Evolutionary conservation across 164 flowering plant genomes (phyloP), one percentile per base, ranked within the genome.

Genomic region (Dillenia turbinata): DNA sequence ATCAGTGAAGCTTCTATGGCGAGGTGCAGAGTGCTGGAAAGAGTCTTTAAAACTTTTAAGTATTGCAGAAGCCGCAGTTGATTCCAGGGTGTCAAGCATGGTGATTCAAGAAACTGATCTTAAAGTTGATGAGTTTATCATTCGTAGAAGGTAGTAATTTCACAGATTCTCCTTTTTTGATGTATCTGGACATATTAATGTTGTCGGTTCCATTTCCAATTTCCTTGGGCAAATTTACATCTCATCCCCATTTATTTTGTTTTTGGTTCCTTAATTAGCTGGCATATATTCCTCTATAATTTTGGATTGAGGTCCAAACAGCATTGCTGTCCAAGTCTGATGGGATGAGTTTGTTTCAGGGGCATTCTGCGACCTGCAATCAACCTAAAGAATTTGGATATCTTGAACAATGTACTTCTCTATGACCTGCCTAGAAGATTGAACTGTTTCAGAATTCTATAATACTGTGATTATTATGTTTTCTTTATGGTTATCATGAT

Each of bases 1-100:
- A 44, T 70, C 86, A 94, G 99, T 76, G 44, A 95, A 95, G 73
- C 97, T 78, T 76, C 87, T 91, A 19, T 89, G 95, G 96, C 73
- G 58, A 60, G 96, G 88, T 40, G 83, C 81, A 8, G 87, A 91
- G 52, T 89, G 88, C 69, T 95, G 99, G 99, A 72, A 64, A 63
- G 96, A 91, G 71, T 80, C 83, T 75, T 70, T 86, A 54, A 76
- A 81, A 59, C 79, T 94, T 70, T 54, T 91, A 70, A 72, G 63
- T 60, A 65, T 86, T 66, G 96, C 99, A 1, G 90, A 94, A 78
- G 69, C 66, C 15, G 85, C 92, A n/a, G 58, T 55, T 16, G 52
- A 26, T 16, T 71, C 73, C 13, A 57, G 58, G 52, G 47, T 65
- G 2, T 56, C 73, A 9, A 58, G 56, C 13, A 7, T 10, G 3